phyloP scores from a whole-genome alignment of 768 basidiomycete species.

The Mycena galericulata region DNA sequence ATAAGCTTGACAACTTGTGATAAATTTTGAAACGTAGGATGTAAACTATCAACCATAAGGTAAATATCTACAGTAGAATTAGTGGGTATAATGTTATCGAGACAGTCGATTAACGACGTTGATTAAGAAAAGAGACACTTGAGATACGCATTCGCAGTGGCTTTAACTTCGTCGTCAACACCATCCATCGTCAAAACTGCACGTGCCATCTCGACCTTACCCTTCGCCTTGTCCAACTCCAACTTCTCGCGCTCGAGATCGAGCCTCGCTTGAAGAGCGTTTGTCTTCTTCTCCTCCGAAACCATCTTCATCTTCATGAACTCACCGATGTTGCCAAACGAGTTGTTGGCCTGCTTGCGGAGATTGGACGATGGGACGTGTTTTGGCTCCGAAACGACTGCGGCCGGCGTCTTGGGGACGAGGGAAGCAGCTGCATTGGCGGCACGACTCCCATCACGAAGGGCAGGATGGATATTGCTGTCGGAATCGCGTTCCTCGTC shows the following conservation, averaged over 20 bases:
- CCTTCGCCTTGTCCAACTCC: not conserved
- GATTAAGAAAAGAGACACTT: not conserved
- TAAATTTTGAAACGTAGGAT: not conserved
- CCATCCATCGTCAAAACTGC: not conserved
- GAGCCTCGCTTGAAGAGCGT: not conserved
- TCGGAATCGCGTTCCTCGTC: not conserved
- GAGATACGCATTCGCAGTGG: not conserved
- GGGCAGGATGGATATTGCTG: not conserved
- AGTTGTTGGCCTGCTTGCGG: constrained; percentile 4
- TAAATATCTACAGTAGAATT: not conserved
- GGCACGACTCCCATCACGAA: not conserved
- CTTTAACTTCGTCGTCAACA: not conserved
- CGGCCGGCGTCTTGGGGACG: not conserved
- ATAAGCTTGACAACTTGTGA: no score
- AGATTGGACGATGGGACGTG: not conserved
- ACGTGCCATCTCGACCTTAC: constrained; percentile 11
- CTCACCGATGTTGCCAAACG: constrained; percentile 7
- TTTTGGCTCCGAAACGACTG: constrained; percentile 14
- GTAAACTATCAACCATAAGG: not conserved
- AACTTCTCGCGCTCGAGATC: not conserved
- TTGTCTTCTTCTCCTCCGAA: constrained; percentile 9
- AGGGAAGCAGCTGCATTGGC: not conserved
- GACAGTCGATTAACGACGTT: no score
- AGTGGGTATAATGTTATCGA: no score
- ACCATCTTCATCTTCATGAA: constrained; percentile 12